Conservation (phyloP, 768 basidiomycete species). For the Lactarius psammicola region DNA sequence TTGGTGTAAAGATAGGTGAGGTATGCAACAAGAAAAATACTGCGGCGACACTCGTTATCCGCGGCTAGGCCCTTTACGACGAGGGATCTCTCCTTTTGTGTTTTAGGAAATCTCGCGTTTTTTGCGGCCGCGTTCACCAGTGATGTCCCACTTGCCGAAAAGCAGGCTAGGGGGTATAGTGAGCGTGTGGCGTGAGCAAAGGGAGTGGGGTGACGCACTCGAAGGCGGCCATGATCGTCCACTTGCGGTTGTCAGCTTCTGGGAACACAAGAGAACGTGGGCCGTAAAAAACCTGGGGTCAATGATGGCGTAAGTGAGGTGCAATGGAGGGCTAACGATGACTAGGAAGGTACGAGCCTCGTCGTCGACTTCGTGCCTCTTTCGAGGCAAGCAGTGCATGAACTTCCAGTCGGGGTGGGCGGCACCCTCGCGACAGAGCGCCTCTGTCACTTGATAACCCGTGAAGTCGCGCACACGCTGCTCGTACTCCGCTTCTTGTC, state of each 20-base stretch:
- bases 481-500: conserved; percentile 91
- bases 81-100: not conserved
- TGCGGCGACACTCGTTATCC: not conserved
- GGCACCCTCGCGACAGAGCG: conserved; percentile 74
- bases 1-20: not conserved
- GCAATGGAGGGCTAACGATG: not conserved
- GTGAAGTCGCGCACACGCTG: conserved; percentile 82
- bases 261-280: conserved; percentile 88
- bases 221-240: conserved; percentile 93
- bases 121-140: not conserved
- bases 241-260: conserved; percentile 95
- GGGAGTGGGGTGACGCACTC: conserved; percentile 51
- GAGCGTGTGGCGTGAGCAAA: conserved; percentile 27
- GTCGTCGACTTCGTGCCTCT: conserved; percentile 91
- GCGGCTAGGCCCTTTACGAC: not conserved
- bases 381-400: conserved; percentile 93
- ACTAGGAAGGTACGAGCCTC: conserved; percentile 50
- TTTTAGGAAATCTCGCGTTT: conserved; percentile 6
- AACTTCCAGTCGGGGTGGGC: conserved; percentile 91
- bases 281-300: conserved; percentile 84
- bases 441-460: conserved; percentile 93
- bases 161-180: conserved; percentile 36
- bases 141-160: conserved; percentile 37
- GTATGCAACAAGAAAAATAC: not conserved
- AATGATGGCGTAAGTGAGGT: conserved; percentile 17